phyloP scores from a whole-genome alignment of 2,329 filamentous ascomycete species.

The Colletotrichum sidae region DNA sequence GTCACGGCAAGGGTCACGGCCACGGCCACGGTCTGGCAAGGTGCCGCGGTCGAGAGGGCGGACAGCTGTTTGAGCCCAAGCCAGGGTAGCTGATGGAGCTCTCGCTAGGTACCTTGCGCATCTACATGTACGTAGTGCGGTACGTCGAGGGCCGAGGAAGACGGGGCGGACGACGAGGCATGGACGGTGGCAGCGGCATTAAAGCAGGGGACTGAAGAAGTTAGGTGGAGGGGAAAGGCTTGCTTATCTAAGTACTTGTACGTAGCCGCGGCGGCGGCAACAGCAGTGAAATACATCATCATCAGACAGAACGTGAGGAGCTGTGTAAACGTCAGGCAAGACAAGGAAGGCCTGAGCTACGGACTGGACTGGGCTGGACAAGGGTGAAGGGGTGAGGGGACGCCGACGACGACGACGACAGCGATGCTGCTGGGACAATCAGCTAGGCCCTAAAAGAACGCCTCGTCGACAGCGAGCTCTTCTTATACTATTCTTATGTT shows the following conservation, averaged over 20 bases:
- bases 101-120: conserved; percentile 23
- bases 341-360: too few relatives aligned
- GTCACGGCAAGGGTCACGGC: conserved; percentile 7
- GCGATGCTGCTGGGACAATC: conserved; percentile 30
- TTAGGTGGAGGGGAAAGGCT: too few relatives aligned
- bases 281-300: conserved; percentile 15
- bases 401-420: conserved; percentile 23
- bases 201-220: background rate
- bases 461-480: conserved; percentile 23
- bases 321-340: too few relatives aligned
- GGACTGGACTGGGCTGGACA: too few relatives aligned
- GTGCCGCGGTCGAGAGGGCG: conserved; percentile 33
- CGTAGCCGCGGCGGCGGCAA: background rate
- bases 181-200: background rate
- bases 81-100: conserved; percentile 36
- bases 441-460: conserved; percentile 25
- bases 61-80: conserved; percentile 35
- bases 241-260: too few relatives aligned
- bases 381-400: conserved; percentile 10
- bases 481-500: background rate
- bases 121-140: background rate
- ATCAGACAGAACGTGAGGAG: too few relatives aligned
- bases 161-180: conserved; percentile 31
- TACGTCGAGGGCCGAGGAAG: conserved; percentile 31
- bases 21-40: conserved; percentile 29